Percentiles rank a stretch among this genome's conserved stretches.
phyloP scores from a whole-genome alignment of 129 eudicot genomes.

The Flaveria brownii region DNA sequence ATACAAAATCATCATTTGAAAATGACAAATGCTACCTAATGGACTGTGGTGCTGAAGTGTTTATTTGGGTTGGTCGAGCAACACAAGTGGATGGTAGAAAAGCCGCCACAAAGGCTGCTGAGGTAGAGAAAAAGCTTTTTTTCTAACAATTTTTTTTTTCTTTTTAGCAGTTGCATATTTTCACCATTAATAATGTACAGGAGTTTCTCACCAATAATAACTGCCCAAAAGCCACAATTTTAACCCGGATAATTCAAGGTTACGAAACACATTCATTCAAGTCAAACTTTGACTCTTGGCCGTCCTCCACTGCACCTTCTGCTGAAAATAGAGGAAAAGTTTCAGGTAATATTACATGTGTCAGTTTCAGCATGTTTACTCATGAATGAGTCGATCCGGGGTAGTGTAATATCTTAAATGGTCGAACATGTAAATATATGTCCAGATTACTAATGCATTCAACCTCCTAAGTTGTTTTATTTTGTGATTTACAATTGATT shows the following conservation, averaged over 20 bases:
- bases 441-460: neutral
- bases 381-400: neutral
- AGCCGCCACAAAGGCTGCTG: slow-evolving; percentile 81
- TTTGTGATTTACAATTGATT: neutral
- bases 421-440: neutral
- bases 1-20: slow-evolving; percentile 74
- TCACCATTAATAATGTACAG: slow-evolving; percentile 41
- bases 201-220: slow-evolving; percentile 69
- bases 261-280: slow-evolving; percentile 88
- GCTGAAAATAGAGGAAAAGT: slow-evolving; percentile 97
- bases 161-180: slow-evolving; percentile 12
- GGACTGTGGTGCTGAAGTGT: slow-evolving; percentile 94
- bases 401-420: neutral
- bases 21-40: slow-evolving; percentile 78
- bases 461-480: neutral
- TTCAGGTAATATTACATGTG: slow-evolving; percentile 54
- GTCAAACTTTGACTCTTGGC: slow-evolving; percentile 98
- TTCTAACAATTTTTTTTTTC: neutral
- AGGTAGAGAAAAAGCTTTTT: slow-evolving; percentile 40
- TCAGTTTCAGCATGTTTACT: neutral
- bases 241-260: slow-evolving; percentile 91
- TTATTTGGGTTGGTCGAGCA: slow-evolving; percentile 93
- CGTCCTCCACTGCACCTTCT: slow-evolving; percentile 76
- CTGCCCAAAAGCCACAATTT: slow-evolving; percentile 85
- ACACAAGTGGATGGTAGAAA: slow-evolving; percentile 90